A percentile compares a stretch with the other conserved stretches of the same genome.
Conservation (phyloP, 257 asterid genomes). For the Galeopsis tetrahit region DNA sequence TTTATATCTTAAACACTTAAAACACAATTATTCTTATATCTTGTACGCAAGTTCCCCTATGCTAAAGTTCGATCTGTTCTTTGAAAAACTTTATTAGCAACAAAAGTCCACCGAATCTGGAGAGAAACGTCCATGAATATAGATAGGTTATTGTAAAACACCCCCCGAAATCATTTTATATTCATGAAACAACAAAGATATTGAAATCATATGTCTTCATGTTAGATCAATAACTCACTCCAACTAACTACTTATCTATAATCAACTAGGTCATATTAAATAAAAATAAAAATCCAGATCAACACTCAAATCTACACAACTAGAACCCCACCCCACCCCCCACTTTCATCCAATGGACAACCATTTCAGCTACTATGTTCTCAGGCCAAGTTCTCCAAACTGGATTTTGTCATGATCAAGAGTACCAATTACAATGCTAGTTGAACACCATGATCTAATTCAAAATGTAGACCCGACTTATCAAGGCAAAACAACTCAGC, state of each 20-base stretch:
- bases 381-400: not conserved
- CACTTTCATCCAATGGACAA: not conserved
- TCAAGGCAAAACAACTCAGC: not conserved
- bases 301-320: not conserved
- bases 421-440: not conserved
- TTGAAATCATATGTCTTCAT: constrained; percentile 14
- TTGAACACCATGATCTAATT: constrained; percentile 4
- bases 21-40: not conserved
- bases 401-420: not conserved
- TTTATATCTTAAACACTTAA: not conserved
- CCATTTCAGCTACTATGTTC: constrained; percentile 18
- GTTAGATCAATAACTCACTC: constrained; percentile 8
- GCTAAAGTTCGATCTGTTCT: not conserved
- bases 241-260: not conserved
- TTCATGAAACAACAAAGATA: constrained; percentile 8
- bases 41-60: not conserved
- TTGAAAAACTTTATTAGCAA: not conserved
- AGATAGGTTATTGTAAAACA: not conserved
- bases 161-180: not conserved
- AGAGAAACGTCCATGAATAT: not conserved
- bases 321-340: not conserved
- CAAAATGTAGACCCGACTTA: not conserved
- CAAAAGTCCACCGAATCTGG: not conserved
- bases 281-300: not conserved
- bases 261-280: not conserved